Conservation (phyloP, 257 asterid species). For the Plantago ovata region DNA sequence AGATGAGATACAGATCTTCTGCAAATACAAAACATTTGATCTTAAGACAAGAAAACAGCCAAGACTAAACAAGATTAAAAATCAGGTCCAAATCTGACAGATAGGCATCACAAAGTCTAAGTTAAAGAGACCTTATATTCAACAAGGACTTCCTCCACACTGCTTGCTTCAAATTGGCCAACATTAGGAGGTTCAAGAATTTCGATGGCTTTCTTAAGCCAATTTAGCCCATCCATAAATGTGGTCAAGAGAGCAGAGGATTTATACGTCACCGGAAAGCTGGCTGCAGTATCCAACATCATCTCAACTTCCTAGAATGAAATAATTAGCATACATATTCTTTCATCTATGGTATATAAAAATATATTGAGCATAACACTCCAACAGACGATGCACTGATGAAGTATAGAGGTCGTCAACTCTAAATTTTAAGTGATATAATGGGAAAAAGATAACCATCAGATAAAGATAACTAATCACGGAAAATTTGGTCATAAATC, state of each 20-base stretch:
- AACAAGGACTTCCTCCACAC: conserved; percentile 54
- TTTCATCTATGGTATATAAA: conserved; percentile 17
- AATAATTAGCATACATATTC: conserved; percentile 15
- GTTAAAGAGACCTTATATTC: conserved; percentile 57
- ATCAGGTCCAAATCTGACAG: conserved; percentile 10
- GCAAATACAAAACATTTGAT: conserved; percentile 31
- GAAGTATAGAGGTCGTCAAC: neutral
- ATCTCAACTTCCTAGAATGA: conserved; percentile 62
- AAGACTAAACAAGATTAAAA: neutral
- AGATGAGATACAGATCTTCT: conserved; percentile 48
- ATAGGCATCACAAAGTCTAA: conserved; percentile 22
- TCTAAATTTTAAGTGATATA: conserved; percentile 9
- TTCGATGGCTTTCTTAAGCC: conserved; percentile 73
- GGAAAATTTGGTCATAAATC: neutral
- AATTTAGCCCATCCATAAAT: conserved; percentile 51
- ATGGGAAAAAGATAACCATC: neutral
- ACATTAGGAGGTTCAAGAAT: conserved; percentile 41
- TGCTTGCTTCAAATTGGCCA: conserved; percentile 39
- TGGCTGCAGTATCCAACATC: conserved; percentile 49
- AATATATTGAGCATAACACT: conserved; percentile 12
- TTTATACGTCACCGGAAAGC: conserved; percentile 42
- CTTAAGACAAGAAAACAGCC: neutral
- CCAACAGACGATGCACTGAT: conserved; percentile 5
- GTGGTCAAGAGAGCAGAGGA: conserved; percentile 44
- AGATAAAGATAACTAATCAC: neutral